phyloP scores from a whole-genome alignment of 169 alveolate species.

The Plasmodium knowlesi region DNA sequence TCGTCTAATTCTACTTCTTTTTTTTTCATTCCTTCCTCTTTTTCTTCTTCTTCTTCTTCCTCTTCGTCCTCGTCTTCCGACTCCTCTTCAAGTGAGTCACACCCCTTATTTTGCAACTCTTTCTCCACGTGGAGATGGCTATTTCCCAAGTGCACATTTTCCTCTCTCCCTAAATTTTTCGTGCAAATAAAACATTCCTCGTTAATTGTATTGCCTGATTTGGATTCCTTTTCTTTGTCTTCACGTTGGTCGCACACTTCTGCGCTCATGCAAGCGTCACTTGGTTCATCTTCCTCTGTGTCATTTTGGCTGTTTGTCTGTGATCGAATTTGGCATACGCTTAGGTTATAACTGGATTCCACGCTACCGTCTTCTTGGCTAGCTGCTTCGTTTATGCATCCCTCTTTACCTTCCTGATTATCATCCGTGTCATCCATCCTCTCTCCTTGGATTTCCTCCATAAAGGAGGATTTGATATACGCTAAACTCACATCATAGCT shows the following conservation, averaged over 20 bases:
- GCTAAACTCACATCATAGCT: background rate
- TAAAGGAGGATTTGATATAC: background rate
- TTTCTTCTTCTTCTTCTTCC: background rate
- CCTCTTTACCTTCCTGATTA: background rate
- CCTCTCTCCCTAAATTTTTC: background rate
- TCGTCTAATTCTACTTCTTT: too few species aligned
- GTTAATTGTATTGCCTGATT: background rate
- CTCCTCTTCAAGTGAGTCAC: background rate
- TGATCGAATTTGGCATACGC: background rate
- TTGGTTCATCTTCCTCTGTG: background rate
- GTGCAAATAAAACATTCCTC: background rate
- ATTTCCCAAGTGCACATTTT: background rate
- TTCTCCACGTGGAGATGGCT: background rate
- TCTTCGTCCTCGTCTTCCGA: background rate
- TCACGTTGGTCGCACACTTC: background rate
- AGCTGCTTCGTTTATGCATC: background rate
- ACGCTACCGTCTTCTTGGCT: background rate
- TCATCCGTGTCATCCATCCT: background rate
- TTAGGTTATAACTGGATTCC: background rate
- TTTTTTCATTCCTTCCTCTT: too few species aligned
- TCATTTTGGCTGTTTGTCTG: background rate
- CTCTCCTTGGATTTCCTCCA: background rate
- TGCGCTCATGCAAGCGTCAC: background rate
- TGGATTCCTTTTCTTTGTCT: background rate
- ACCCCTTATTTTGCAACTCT: background rate